These are phyloP conservation scores for Kwoniella sp. DNA, from an alignment of 768 basidiomycete genomes.

Conservation along the genomic window DNA sequence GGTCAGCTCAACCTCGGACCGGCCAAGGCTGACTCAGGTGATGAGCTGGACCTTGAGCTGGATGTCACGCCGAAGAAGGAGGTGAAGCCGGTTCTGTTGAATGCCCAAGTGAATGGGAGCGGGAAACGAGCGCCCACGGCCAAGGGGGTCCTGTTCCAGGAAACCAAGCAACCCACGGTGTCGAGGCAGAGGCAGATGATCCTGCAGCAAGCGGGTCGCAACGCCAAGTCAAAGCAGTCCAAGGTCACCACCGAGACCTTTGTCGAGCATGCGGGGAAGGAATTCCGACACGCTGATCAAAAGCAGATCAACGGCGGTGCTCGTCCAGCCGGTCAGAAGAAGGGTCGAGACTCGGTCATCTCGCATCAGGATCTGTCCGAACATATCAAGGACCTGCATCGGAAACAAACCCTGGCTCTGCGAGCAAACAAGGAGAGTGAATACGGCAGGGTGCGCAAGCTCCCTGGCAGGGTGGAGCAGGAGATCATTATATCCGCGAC, in stretches of 20 bases:
- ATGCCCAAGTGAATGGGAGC: neutral
- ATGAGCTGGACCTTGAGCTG: conserved; percentile 4
- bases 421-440: conserved; percentile 26
- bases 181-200: conserved; percentile 15
- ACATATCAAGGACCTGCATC: conserved; percentile 9
- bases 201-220: conserved; percentile 22
- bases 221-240: neutral
- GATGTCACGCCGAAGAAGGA: conserved; percentile 4
- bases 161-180: conserved; percentile 6
- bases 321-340: conserved; percentile 26
- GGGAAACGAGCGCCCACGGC: conserved; percentile 14
- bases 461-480: conserved; percentile 21
- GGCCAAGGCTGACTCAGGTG: conserved; percentile 2
- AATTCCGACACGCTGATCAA: conserved; percentile 21
- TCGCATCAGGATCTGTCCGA: conserved; percentile 3
- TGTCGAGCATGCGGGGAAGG: conserved; percentile 25
- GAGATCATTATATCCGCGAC: conserved; percentile 13
- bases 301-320: conserved; percentile 24
- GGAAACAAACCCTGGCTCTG: conserved; percentile 10
- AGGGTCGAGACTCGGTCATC: conserved; percentile 20
- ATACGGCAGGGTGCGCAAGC: conserved; percentile 16
- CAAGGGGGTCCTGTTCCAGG: conserved; percentile 18
- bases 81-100: neutral
- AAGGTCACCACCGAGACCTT: conserved; percentile 28
- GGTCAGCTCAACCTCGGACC: conserved; percentile 2